Evolutionary conservation across 2,329 filamentous ascomycete genomes (phyloP).

Genomic region (Alternaria sp.): DNA sequence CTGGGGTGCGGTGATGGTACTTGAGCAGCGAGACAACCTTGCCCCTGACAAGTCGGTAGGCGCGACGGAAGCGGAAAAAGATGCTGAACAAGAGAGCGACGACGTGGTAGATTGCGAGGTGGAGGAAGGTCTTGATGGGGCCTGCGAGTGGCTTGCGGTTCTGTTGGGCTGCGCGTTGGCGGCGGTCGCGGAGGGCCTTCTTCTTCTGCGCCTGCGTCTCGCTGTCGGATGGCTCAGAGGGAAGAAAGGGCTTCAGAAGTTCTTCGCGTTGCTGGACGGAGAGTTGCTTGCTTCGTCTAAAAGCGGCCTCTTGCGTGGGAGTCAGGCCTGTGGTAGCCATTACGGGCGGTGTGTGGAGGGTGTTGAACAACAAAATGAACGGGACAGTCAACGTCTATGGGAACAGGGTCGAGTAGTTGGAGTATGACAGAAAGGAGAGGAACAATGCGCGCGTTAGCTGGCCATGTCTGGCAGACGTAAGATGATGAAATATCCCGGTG

Average conservation of each 20-base stretch:
- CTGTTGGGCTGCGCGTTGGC: conserved; percentile 16
- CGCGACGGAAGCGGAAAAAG: conserved; percentile 81
- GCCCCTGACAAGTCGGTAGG: conserved; percentile 79
- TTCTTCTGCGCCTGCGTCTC: conserved; percentile 18
- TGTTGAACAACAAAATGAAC: conserved; percentile 9
- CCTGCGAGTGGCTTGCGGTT: conserved; percentile 52
- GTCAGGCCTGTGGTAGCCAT: conserved; percentile 45
- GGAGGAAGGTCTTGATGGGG: conserved; percentile 67
- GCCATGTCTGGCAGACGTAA: conserved; percentile 19
- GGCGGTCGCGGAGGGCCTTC: conserved; percentile 19
- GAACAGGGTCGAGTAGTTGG: not conserved
- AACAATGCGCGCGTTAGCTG: conserved; percentile 13
- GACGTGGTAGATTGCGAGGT: conserved; percentile 70
- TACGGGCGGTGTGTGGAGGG: conserved; percentile 17
- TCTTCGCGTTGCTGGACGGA: conserved; percentile 57
- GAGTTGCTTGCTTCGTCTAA: conserved; percentile 49
- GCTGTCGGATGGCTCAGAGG: conserved; percentile 48
- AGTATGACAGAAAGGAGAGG: not conserved
- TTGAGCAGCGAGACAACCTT: conserved; percentile 82
- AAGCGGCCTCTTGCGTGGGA: conserved; percentile 39
- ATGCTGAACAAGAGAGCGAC: conserved; percentile 86
- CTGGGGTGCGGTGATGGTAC: conserved; percentile 94
- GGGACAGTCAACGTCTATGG: not conserved
- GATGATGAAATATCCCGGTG: conserved; percentile 30
- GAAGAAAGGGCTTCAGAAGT: conserved; percentile 61